Percentiles rank a stretch among this genome's conserved stretches.
Conservation (phyloP, 2,329 filamentous ascomycete genomes). For the Cladosporium sp. region DNA sequence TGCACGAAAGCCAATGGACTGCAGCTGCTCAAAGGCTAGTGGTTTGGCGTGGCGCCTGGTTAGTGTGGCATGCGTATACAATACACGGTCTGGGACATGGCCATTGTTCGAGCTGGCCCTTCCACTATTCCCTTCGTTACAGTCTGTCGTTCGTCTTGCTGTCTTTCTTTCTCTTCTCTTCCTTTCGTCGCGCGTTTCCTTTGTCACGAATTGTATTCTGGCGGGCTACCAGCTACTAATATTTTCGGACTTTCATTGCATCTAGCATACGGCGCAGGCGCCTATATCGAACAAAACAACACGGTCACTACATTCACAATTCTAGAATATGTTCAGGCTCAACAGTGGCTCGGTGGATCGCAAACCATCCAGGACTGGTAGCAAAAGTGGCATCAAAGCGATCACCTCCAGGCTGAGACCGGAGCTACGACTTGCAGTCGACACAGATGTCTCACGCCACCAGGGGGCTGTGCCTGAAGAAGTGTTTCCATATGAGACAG, state of each 20-base stretch:
- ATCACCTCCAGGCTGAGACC: constrained; percentile 18
- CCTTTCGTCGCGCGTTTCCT: constrained; percentile 7
- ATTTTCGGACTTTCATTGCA: not conserved
- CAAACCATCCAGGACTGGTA: constrained; percentile 13
- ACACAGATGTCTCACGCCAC: constrained; percentile 66
- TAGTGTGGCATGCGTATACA: constrained; percentile 10
- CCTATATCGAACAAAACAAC: too few species aligned
- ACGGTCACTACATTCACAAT: too few species aligned
- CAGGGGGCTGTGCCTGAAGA: constrained; percentile 49
- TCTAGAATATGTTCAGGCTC: constrained; percentile 8
- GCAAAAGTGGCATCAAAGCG: constrained; percentile 3
- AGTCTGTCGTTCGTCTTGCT: constrained; percentile 8
- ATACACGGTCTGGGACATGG: constrained; percentile 11
- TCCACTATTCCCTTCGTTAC: not conserved
- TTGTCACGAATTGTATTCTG: constrained; percentile 7
- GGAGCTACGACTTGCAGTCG: constrained; percentile 44
- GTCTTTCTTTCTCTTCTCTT: not conserved
- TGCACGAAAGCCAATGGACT: constrained; percentile 18
- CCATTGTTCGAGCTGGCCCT: constrained; percentile 1
- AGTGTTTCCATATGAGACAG: constrained; percentile 42
- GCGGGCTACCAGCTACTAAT: not conserved
- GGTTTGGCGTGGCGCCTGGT: constrained; percentile 19
- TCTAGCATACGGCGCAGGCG: constrained; percentile 11
- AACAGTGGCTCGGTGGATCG: constrained; percentile 8
- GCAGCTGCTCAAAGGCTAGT: not conserved